These are phyloP conservation scores for Penicillium sp. DNA, from an alignment of 2,329 filamentous ascomycete genomes.

Conservation along the genomic window DNA sequence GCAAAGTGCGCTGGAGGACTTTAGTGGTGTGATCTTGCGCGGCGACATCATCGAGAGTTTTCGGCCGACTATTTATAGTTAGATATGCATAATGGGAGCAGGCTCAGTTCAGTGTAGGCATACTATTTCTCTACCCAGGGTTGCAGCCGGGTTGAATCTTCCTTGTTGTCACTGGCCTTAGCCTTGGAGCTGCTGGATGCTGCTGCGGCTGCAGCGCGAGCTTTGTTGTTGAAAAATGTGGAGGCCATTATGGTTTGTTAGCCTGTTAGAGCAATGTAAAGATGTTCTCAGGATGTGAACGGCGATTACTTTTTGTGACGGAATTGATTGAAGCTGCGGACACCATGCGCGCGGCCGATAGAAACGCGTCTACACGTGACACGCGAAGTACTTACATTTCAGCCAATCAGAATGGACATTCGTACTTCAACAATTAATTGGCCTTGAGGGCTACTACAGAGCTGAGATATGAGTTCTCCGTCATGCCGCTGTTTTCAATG, in stretches of 20 bases:
- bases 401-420: constrained; percentile 11
- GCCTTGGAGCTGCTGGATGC: constrained; percentile 67
- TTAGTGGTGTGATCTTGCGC: constrained; percentile 97
- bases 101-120: constrained; percentile 10
- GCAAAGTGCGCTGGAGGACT: constrained; percentile 85
- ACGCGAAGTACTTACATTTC: constrained; percentile 28
- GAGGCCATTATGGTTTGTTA: constrained; percentile 57
- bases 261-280: neutral
- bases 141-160: constrained; percentile 67
- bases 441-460: neutral
- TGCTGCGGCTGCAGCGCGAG: constrained; percentile 69
- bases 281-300: neutral
- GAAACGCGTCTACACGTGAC: constrained; percentile 38
- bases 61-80: constrained; percentile 69
- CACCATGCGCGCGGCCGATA: constrained; percentile 18
- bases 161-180: constrained; percentile 63
- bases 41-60: constrained; percentile 89
- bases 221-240: constrained; percentile 94
- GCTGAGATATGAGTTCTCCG: neutral
- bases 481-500: no score
- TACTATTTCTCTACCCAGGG: constrained; percentile 99
- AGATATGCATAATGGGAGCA: neutral
- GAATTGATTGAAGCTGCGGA: constrained; percentile 7
- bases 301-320: constrained; percentile 9
- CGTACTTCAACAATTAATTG: constrained; percentile 7